These are phyloP conservation scores for Didymella exigua DNA, from an alignment of 2,329 filamentous ascomycete species.

Conservation along the genomic window DNA sequence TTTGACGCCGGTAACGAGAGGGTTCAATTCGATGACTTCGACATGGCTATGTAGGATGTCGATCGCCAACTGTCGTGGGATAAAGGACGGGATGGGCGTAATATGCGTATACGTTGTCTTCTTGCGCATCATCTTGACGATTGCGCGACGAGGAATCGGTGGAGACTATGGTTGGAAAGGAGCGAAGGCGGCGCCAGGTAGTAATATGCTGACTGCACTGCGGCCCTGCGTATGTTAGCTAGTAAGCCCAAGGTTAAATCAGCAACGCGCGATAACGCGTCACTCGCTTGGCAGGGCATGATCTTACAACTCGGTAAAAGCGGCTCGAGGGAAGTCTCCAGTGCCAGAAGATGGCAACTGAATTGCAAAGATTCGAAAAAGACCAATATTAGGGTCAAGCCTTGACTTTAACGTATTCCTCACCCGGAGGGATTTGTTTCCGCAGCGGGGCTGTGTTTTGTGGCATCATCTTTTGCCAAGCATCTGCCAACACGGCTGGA, in stretches of 20 bases:
- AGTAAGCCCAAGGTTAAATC: constrained; percentile 10
- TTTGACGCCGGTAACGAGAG: constrained; percentile 68
- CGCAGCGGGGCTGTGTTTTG: constrained; percentile 8
- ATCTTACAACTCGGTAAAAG: not conserved
- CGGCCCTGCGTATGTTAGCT: constrained; percentile 5
- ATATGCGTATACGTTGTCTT: constrained; percentile 71
- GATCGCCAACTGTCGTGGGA: constrained; percentile 73
- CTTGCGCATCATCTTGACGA: constrained; percentile 54
- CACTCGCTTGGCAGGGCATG: constrained; percentile 13
- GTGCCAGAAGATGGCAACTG: not conserved
- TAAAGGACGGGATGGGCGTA: constrained; percentile 71
- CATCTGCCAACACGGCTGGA: constrained; percentile 2
- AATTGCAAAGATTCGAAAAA: not conserved
- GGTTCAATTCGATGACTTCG: constrained; percentile 73
- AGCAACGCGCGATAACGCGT: constrained; percentile 9
- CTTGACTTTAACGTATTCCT: not conserved
- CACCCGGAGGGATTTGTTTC: constrained; percentile 4
- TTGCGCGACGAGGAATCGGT: not conserved
- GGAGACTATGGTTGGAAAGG: not conserved
- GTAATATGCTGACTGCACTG: constrained; percentile 15
- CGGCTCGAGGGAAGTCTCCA: not conserved
- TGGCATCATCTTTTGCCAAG: constrained; percentile 5
- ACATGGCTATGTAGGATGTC: constrained; percentile 74
- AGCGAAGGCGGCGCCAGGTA: constrained; percentile 3
- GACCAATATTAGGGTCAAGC: not conserved